These are phyloP conservation scores for Hymenoscyphus linearis DNA, from an alignment of 2,329 filamentous ascomycete genomes.

Conservation along the genomic window DNA sequence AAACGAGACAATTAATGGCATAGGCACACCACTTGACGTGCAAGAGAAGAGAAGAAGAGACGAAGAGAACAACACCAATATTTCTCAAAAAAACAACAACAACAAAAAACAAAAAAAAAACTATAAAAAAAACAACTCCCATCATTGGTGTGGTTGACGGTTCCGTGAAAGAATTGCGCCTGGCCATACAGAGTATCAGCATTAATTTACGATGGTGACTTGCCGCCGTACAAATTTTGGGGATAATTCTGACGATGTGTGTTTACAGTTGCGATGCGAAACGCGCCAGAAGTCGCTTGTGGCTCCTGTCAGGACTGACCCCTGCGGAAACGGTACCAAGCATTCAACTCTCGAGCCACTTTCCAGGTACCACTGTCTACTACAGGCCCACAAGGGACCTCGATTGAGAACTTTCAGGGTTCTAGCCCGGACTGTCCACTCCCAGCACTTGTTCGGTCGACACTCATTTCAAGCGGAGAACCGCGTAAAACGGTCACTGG, in stretches of 20 bases:
- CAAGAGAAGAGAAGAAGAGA: too few species aligned
- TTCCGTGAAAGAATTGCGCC: neutral
- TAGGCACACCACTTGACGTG: neutral
- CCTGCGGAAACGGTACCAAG: slow-evolving; percentile 14
- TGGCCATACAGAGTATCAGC: neutral
- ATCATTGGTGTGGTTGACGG: neutral
- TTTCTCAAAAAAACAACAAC: neutral
- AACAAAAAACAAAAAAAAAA: too few species aligned
- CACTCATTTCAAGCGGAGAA: slow-evolving; percentile 17
- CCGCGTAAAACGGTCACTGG: slow-evolving; percentile 1
- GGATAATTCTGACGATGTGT: slow-evolving; percentile 13
- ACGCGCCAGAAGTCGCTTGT: slow-evolving; percentile 9
- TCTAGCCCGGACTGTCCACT: slow-evolving; percentile 6
- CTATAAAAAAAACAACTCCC: neutral
- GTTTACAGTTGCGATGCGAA: slow-evolving; percentile 11
- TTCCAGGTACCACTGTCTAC: too few species aligned
- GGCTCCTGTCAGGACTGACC: slow-evolving; percentile 1
- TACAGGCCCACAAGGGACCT: slow-evolving; percentile 10
- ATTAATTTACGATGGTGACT: neutral
- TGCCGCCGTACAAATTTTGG: slow-evolving; percentile 3
- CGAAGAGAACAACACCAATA: neutral
- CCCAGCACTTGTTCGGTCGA: slow-evolving; percentile 17
- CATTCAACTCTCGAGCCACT: slow-evolving; percentile 17
- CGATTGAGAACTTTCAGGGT: slow-evolving; percentile 12
- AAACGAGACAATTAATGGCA: neutral